Conservation (phyloP, 164 flowering plant genomes). For the Saururus chinensis region DNA sequence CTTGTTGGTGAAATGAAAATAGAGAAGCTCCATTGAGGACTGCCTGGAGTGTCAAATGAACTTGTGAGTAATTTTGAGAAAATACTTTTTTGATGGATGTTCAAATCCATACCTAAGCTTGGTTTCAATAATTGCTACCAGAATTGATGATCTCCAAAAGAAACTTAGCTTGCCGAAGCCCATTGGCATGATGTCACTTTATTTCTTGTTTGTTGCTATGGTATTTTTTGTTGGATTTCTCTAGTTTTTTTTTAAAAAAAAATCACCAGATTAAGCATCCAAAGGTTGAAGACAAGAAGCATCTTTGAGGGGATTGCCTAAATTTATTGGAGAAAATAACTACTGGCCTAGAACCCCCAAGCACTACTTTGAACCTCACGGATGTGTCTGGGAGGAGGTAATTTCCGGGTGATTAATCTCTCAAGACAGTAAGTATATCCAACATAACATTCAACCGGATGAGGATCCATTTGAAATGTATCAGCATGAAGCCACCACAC, state of each 20-base stretch:
- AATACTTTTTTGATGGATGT: conserved; percentile 87
- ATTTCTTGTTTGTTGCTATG: too few species aligned
- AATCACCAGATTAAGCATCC: too few species aligned
- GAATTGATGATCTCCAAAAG: conserved; percentile 78
- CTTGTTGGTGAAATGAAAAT: too few species aligned
- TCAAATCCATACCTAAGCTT: conserved; percentile 91
- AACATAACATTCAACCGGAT: too few species aligned
- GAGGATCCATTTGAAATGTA: not conserved
- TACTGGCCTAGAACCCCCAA: not conserved
- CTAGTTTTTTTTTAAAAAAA: too few species aligned
- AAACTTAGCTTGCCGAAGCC: conserved; percentile 71
- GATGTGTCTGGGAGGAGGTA: not conserved
- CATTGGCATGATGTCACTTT: too few species aligned
- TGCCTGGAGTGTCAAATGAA: conserved; percentile 70
- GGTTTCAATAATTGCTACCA: conserved; percentile 82
- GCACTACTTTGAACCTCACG: too few species aligned
- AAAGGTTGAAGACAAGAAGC: not conserved
- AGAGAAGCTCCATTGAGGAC: too few species aligned
- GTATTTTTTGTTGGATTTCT: too few species aligned
- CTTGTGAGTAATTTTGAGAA: conserved; percentile 92
- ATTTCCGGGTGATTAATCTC: too few species aligned
- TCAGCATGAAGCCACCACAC: not conserved
- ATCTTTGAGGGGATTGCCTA: not conserved
- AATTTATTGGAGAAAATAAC: not conserved
- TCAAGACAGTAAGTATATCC: too few species aligned